phyloP scores from a whole-genome alignment of 208 protist genomes.

The Leishmania arabica region DNA sequence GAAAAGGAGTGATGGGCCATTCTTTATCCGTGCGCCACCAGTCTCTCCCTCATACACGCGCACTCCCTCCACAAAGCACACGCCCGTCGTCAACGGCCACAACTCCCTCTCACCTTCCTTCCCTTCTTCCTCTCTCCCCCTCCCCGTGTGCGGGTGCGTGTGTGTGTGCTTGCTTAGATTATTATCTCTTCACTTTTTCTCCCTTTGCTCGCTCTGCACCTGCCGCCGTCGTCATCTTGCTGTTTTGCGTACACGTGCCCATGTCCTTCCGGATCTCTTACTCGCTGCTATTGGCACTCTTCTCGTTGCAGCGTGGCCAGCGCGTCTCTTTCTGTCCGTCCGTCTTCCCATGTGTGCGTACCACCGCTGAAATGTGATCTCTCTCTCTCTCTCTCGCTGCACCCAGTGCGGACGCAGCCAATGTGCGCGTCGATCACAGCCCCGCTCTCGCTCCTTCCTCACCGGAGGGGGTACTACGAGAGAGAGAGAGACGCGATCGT shows the following conservation, averaged over 20 bases:
- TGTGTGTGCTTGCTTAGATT: not conserved
- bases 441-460: not conserved
- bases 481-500: not conserved
- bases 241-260: not conserved
- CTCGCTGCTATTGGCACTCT: not conserved
- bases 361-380: not conserved
- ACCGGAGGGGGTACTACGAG: not conserved
- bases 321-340: not conserved
- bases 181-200: constrained; percentile 6
- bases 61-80: not conserved
- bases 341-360: not conserved
- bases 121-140: not conserved
- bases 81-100: not conserved
- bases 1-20: not conserved
- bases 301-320: not conserved
- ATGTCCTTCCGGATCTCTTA: constrained; percentile 9
- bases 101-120: not conserved
- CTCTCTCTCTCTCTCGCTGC: not conserved
- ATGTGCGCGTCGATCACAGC: not conserved
- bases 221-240: not conserved
- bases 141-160: no score
- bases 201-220: not conserved
- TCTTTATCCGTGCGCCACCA: not conserved
- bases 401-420: not conserved
- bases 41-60: not conserved